phyloP scores from a whole-genome alignment of 2,329 filamentous ascomycete genomes.

The Aspergillus sergii region DNA sequence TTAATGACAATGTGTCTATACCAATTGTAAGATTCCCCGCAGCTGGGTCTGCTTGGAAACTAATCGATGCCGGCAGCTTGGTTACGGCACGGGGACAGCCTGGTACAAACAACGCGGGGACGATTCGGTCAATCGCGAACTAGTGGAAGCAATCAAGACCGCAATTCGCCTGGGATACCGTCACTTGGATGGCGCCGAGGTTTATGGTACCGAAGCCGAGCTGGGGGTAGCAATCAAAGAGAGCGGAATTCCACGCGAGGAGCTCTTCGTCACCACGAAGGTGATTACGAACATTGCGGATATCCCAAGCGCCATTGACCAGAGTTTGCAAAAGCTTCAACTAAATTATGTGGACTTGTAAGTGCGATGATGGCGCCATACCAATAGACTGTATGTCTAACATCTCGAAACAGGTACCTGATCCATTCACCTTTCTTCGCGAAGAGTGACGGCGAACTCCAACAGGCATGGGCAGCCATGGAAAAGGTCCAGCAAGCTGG shows the following conservation, averaged over 20 bases:
- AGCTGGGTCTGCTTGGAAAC: slow-evolving; percentile 5
- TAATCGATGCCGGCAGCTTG: slow-evolving; percentile 48
- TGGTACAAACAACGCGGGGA: slow-evolving; percentile 61
- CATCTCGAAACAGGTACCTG: slow-evolving; percentile 45
- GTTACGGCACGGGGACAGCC: slow-evolving; percentile 65
- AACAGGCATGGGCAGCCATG: slow-evolving; percentile 62
- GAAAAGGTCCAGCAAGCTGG: slow-evolving; percentile 60
- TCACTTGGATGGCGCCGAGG: slow-evolving; percentile 66
- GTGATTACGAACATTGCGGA: slow-evolving; percentile 56
- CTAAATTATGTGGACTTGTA: slow-evolving; percentile 66
- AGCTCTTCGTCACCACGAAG: slow-evolving; percentile 61
- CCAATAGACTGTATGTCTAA: slow-evolving; percentile 31
- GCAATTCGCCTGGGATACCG: slow-evolving; percentile 62
- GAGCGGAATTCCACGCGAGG: slow-evolving; percentile 48
- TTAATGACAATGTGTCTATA: slow-evolving; percentile 60
- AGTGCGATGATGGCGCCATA: slow-evolving; percentile 17
- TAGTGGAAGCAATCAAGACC: slow-evolving; percentile 58
- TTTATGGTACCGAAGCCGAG: slow-evolving; percentile 54
- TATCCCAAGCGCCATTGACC: slow-evolving; percentile 57
- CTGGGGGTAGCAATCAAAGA: slow-evolving; percentile 53
- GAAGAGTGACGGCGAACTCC: slow-evolving; percentile 56
- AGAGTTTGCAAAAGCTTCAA: slow-evolving; percentile 61
- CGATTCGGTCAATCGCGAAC: slow-evolving; percentile 53
- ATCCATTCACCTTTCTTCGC: slow-evolving; percentile 65
- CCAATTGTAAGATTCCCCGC: slow-evolving; percentile 51